These are phyloP conservation scores for Mycocentrospora acerina DNA, from an alignment of 2,329 filamentous ascomycete genomes.

Conservation along the genomic window DNA sequence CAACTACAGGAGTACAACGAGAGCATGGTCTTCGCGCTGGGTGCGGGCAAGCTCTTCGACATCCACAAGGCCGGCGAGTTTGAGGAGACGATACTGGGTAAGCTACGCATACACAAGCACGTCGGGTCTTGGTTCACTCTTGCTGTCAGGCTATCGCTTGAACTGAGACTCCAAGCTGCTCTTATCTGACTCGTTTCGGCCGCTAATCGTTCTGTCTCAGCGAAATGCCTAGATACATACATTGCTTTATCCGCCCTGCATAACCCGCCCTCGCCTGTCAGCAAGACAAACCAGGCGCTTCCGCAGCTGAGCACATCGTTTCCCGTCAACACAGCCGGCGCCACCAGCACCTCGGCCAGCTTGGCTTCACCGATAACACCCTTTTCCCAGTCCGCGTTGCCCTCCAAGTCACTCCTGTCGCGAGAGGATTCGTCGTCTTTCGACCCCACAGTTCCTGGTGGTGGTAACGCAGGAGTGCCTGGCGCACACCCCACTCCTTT, in stretches of 20 bases:
- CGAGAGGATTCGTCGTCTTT: slow-evolving; percentile 69
- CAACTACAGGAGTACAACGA: slow-evolving; percentile 98
- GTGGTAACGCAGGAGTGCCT: slow-evolving; percentile 56
- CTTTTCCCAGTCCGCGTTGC: slow-evolving; percentile 89
- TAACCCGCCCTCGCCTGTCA: slow-evolving; percentile 54
- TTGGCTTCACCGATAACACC: slow-evolving; percentile 88
- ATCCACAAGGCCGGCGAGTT: slow-evolving; percentile 90
- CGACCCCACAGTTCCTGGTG: slow-evolving; percentile 57
- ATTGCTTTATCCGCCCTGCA: slow-evolving; percentile 73
- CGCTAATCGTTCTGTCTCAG: slow-evolving; percentile 40
- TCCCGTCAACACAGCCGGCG: slow-evolving; percentile 65
- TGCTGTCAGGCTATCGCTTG: background rate
- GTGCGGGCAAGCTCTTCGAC: slow-evolving; percentile 92
- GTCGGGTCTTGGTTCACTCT: background rate
- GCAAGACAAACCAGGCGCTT: slow-evolving; percentile 53
- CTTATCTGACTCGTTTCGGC: background rate
- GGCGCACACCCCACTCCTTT: slow-evolving; percentile 60
- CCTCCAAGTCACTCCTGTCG: slow-evolving; percentile 93
- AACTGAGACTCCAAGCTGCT: background rate
- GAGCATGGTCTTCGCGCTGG: slow-evolving; percentile 97
- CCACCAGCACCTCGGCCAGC: slow-evolving; percentile 63
- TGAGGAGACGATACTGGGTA: slow-evolving; percentile 95
- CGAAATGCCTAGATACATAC: slow-evolving; percentile 97
- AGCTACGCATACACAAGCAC: slow-evolving; percentile 25
- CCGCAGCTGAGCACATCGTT: slow-evolving; percentile 82